Evolutionary conservation across 2,329 filamentous ascomycete species (phyloP).

Genomic region (Fusarium sp.): DNA sequence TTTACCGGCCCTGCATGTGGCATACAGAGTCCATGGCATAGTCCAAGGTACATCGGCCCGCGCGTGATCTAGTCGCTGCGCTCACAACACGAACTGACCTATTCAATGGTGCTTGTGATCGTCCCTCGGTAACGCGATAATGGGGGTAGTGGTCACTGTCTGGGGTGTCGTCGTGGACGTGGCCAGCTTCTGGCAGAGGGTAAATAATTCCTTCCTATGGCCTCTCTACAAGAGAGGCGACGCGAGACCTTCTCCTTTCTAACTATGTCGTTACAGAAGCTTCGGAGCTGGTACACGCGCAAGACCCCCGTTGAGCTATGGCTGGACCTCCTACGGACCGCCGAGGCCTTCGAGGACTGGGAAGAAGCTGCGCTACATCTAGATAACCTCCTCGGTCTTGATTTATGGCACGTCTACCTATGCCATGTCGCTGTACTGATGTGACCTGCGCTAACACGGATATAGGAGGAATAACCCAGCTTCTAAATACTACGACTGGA

Average conservation of each 20-base stretch:
- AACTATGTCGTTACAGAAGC: constrained; percentile 67
- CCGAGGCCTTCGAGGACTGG: constrained; percentile 86
- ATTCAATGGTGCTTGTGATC: constrained; percentile 52
- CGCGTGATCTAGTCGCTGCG: constrained; percentile 36
- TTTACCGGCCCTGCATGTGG: constrained; percentile 30
- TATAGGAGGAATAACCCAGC: constrained; percentile 84
- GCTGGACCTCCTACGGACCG: constrained; percentile 74
- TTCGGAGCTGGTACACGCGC: constrained; percentile 76
- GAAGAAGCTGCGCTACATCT: constrained; percentile 85
- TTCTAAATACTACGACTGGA: constrained; percentile 88
- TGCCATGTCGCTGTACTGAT: not conserved
- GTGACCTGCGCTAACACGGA: constrained; percentile 24
- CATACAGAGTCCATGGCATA: constrained; percentile 40
- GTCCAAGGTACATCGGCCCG: constrained; percentile 20
- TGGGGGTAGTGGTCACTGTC: constrained; percentile 64
- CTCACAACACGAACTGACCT: constrained; percentile 27
- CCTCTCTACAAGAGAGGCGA: not conserved
- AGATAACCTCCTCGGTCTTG: constrained; percentile 85
- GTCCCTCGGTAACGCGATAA: constrained; percentile 57
- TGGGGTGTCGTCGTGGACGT: constrained; percentile 74
- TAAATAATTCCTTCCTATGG: constrained; percentile 54
- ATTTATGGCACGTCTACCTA: constrained; percentile 75
- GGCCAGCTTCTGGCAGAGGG: constrained; percentile 73
- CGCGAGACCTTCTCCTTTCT: constrained; percentile 24
- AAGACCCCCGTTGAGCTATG: constrained; percentile 76